These are phyloP conservation scores for Auriscalpium vulgare DNA, from an alignment of 768 basidiomycete species.

Conservation along the genomic window DNA sequence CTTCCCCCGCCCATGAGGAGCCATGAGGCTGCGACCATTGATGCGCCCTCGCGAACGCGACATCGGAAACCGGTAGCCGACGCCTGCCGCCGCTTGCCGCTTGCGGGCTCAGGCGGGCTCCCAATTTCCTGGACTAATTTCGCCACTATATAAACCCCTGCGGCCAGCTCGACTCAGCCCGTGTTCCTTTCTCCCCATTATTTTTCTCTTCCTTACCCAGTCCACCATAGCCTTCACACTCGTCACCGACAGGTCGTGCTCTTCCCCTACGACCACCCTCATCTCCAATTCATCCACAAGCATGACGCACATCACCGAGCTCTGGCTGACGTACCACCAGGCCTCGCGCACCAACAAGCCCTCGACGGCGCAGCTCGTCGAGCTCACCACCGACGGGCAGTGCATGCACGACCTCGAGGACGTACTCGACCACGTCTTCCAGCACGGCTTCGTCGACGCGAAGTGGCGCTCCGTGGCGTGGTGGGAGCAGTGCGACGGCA, in stretches of 20 bases:
- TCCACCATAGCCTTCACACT: slow-evolving; percentile 2
- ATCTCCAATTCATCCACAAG: background rate
- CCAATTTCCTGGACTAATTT: too few relatives aligned
- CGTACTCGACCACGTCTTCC: slow-evolving; percentile 37
- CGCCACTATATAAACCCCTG: background rate
- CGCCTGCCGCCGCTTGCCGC: too few relatives aligned
- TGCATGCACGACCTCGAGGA: slow-evolving; percentile 39
- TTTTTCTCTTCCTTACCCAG: background rate
- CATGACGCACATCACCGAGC: slow-evolving; percentile 24
- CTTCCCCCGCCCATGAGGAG: too few relatives aligned
- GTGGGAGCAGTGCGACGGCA: slow-evolving; percentile 36
- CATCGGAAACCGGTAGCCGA: too few relatives aligned
- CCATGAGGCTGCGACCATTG: too few relatives aligned
- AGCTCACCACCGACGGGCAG: slow-evolving; percentile 34
- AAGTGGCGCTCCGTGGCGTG: slow-evolving; percentile 33
- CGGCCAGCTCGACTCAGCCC: background rate
- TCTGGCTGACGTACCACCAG: slow-evolving; percentile 44
- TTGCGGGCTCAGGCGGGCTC: too few relatives aligned
- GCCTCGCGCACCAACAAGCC: slow-evolving; percentile 34
- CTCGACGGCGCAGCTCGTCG: slow-evolving; percentile 38
- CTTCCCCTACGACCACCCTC: background rate
- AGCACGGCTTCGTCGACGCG: slow-evolving; percentile 39
- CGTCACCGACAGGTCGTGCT: background rate
- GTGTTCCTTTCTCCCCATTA: background rate
- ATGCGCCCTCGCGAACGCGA: too few relatives aligned